These are phyloP conservation scores for Ensete glaucum DNA, from an alignment of 176 grass and related monocot genomes.

Conservation along the genomic window DNA sequence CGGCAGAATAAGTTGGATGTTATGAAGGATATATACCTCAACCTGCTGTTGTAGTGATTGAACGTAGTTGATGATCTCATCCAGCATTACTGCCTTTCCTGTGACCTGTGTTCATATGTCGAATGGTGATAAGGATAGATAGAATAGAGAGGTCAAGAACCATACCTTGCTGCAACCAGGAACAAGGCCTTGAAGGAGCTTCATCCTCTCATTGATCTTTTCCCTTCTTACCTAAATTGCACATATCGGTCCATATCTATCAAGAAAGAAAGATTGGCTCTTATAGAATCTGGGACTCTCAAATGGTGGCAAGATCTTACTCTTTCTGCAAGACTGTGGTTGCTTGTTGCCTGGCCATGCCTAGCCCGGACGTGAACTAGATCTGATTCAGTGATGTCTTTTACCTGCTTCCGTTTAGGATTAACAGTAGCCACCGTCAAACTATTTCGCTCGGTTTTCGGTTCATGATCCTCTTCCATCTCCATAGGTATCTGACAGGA, in stretches of 20 bases:
- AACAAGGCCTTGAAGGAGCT: slow-evolving; percentile 80
- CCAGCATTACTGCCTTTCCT: slow-evolving; percentile 71
- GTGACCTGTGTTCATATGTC: slow-evolving; percentile 39
- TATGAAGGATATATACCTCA: slow-evolving; percentile 36
- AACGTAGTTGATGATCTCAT: slow-evolving; percentile 83
- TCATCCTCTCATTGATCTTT: slow-evolving; percentile 83
- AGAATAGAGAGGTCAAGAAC: neutral
- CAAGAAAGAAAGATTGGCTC: neutral
- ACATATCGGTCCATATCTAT: slow-evolving; percentile 12
- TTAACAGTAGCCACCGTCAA: slow-evolving; percentile 17
- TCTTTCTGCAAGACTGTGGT: slow-evolving; percentile 85
- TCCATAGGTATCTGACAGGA: slow-evolving; percentile 25
- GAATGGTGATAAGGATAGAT: slow-evolving; percentile 5
- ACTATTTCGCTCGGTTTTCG: slow-evolving; percentile 53
- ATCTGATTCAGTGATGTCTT: slow-evolving; percentile 36
- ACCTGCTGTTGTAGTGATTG: slow-evolving; percentile 69
- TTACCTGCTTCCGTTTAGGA: slow-evolving; percentile 30
- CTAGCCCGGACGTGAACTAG: slow-evolving; percentile 74
- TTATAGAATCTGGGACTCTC: neutral
- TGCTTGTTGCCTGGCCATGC: slow-evolving; percentile 70
- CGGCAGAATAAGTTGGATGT: neutral
- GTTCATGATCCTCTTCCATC: slow-evolving; percentile 46
- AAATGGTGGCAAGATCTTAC: slow-evolving; percentile 22
- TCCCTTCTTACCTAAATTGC: slow-evolving; percentile 56
- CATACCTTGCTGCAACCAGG: slow-evolving; percentile 81